Base-by-base conservation (phyloP, 495 filamentous ascomycete species). In the Evernia prunastri region DNA sequence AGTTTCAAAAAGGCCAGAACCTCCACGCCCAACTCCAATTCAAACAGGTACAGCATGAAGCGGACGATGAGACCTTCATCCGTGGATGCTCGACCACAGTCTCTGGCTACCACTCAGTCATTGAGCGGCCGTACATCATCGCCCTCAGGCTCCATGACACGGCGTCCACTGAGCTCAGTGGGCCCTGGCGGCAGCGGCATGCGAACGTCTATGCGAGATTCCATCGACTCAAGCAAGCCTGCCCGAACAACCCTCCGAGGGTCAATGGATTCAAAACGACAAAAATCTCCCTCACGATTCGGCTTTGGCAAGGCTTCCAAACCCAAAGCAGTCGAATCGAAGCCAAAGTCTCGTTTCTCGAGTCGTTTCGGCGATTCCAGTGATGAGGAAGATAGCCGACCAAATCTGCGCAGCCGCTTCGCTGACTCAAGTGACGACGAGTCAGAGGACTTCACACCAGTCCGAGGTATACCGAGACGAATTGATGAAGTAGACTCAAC, bases 351-450 rank as follows among this genome's bases (percentile, higher is more conserved):
- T 10, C 75, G 81, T 5, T 77, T 77, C 69, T 70, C 72, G 13
- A 81, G 78, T 61, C 79, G 84, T 0, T 88, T 90, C 66, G 84
- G 71, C 1, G 84, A 91, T 67, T 92, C 89, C 0, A 90, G 89
- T 66, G 88, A 88, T 35, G 90, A 92, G 23, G 87, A 86, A 25
- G 82, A 82, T 4, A 78, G 70, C 0, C 66, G 68, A 11, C 77
- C 68, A 20, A 58, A 62, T 37, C 89, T 88, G 69, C 79, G 76
- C 42, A 92, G 89, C 70, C 86, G 90, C 4, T 91, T 91, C 69
- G 86, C 83, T n/a, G 88, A 92, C 64, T 92, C 89, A 2, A 92
- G 89, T 69, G 89, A 92, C 67, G 88, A 88, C 25, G 80, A 80
- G 17, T 63, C 66, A 7, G 20, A 36, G 0, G 53, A 35, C 25